Conservation (phyloP, 257 asterid species). For the Datura wrightii region DNA sequence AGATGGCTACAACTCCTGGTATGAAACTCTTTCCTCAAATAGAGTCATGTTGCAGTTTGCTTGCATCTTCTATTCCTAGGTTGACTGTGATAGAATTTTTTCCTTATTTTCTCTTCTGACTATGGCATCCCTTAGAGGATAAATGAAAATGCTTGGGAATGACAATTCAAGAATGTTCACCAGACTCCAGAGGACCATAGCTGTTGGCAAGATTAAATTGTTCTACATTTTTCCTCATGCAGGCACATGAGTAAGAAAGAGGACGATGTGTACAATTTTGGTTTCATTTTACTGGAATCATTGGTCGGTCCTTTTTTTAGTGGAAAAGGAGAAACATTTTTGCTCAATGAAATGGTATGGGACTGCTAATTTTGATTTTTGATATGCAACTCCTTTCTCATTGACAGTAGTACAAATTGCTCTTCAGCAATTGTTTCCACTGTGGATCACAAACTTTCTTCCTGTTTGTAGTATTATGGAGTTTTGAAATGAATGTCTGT, state of each 20-base stretch:
- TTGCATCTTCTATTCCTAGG: conserved; percentile 19
- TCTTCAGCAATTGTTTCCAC: not conserved
- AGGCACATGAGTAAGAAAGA: conserved; percentile 64
- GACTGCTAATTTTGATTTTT: not conserved
- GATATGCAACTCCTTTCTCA: conserved; percentile 14
- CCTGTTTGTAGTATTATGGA: not conserved
- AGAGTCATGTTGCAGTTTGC: too few relatives aligned
- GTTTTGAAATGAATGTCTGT: not conserved
- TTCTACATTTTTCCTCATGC: conserved; percentile 36
- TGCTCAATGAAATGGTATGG: conserved; percentile 69
- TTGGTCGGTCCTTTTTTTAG: conserved; percentile 53
- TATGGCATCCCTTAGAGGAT: conserved; percentile 1
- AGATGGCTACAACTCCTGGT: conserved; percentile 29
- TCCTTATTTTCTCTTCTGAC: not conserved
- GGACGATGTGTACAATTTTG: conserved; percentile 76
- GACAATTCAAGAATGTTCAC: not conserved
- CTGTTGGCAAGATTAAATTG: conserved; percentile 11
- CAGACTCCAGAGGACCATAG: not conserved
- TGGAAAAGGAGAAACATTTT: conserved; percentile 59
- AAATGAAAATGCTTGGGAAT: not conserved
- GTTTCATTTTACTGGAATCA: conserved; percentile 63
- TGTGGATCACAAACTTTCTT: conserved; percentile 7
- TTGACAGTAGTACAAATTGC: not conserved
- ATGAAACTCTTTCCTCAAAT: not conserved
- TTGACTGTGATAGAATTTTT: not conserved